phyloP scores from a whole-genome alignment of 2,329 filamentous ascomycete genomes.

The Ceratocystis huliohia region DNA sequence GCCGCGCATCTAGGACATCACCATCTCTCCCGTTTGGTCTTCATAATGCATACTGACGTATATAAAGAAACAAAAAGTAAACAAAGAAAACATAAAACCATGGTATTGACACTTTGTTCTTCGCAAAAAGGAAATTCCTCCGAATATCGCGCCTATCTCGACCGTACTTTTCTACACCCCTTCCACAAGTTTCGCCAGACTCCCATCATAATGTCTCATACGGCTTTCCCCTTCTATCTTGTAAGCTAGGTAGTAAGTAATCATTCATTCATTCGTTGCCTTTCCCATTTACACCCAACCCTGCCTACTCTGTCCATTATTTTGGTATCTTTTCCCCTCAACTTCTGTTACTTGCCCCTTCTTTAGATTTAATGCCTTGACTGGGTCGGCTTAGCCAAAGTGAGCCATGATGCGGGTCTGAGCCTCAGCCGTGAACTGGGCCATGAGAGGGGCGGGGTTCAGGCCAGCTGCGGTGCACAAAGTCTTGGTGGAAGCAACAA shows the following conservation, averaged over 20 bases:
- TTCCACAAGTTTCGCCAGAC: not conserved
- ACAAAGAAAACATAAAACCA: constrained; percentile 12
- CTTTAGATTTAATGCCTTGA: not conserved
- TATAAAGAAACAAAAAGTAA: not conserved
- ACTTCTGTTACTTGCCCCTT: constrained; percentile 10
- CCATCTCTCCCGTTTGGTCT: not conserved
- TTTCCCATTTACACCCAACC: constrained; percentile 12
- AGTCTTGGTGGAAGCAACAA: constrained; percentile 65
- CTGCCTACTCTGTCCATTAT: constrained; percentile 12
- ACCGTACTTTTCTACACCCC: not conserved
- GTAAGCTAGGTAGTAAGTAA: constrained; percentile 16
- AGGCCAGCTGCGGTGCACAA: constrained; percentile 62
- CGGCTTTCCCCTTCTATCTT: constrained; percentile 15
- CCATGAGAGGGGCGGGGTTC: constrained; percentile 62
- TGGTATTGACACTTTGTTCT: constrained; percentile 16
- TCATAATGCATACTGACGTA: too few species aligned
- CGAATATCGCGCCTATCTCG: not conserved
- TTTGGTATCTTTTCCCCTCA: constrained; percentile 13
- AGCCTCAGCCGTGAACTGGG: constrained; percentile 63
- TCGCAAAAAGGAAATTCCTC: constrained; percentile 10
- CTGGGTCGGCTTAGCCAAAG: constrained; percentile 46
- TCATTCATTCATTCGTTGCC: constrained; percentile 20
- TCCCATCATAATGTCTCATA: not conserved
- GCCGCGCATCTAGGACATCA: too few species aligned
- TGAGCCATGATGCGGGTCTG: constrained; percentile 68